Evolutionary conservation across 441 rosid genomes (phyloP).

Genomic region (Corymbia calophylla): DNA sequence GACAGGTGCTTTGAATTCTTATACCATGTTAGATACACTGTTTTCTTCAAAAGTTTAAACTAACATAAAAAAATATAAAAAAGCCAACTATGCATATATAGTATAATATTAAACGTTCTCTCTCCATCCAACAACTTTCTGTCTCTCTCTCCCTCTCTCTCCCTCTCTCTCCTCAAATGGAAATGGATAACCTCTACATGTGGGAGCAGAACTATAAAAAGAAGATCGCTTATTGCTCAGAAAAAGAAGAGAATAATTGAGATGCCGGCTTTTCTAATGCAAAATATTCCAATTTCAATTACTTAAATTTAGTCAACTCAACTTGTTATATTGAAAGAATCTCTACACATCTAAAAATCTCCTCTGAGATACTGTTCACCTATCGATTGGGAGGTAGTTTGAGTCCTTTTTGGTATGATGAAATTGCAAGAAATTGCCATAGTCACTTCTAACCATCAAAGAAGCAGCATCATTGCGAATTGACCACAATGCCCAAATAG

Average conservation of each 20-base stretch:
- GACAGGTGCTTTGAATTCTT: neutral
- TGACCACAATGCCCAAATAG: neutral
- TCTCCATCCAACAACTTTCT: neutral
- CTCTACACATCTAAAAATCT: neutral
- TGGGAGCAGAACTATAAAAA: neutral
- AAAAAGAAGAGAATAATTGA: neutral
- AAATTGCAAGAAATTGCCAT: neutral
- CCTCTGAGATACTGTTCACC: neutral
- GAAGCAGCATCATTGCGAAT: neutral
- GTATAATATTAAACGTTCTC: neutral
- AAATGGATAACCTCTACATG: neutral
- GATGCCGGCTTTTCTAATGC: neutral
- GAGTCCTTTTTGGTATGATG: neutral
- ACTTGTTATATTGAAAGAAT: neutral
- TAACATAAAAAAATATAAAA: neutral
- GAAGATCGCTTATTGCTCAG: neutral
- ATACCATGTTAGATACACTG: neutral
- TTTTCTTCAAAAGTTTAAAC: neutral
- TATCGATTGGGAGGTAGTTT: neutral
- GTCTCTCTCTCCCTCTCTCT: neutral
- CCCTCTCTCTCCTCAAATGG: neutral
- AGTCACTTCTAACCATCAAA: neutral
- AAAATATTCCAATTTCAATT: neutral
- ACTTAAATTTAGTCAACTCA: neutral
- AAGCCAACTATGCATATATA: neutral